Evolutionary conservation across 2,329 filamentous ascomycete genomes (phyloP).

Genomic region (Ophiostoma sp.): DNA sequence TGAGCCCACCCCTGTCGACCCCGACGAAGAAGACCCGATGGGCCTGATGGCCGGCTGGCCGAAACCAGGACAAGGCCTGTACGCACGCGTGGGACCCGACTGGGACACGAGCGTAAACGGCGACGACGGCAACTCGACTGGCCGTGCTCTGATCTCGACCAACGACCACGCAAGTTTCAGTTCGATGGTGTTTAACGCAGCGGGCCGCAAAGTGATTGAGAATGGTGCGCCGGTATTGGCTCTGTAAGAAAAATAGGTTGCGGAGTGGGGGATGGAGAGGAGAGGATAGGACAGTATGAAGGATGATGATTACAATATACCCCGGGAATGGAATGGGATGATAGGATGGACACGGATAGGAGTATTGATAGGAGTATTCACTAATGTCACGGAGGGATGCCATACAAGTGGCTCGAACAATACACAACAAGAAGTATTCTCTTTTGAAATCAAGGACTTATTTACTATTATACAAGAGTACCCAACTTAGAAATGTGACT

Average conservation of each 20-base stretch:
- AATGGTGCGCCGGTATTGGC: conserved; percentile 18
- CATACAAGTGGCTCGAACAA: background rate
- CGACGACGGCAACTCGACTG: conserved; percentile 4
- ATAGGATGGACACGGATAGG: background rate
- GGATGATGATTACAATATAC: background rate
- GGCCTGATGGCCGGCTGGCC: conserved; percentile 30
- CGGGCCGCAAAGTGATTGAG: conserved; percentile 31
- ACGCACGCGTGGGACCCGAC: conserved; percentile 35
- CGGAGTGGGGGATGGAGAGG: background rate
- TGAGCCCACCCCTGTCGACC: conserved; percentile 31
- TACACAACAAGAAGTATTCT: background rate
- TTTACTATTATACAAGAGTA: too few relatives aligned
- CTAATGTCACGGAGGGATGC: background rate
- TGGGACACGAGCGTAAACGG: conserved; percentile 31
- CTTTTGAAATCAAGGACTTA: background rate
- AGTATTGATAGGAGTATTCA: background rate
- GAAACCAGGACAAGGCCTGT: conserved; percentile 30
- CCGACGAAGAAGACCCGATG: conserved; percentile 31
- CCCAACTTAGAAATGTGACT: too few relatives aligned
- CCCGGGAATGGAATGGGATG: background rate
- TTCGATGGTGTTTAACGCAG: conserved; percentile 40
- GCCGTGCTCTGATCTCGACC: conserved; percentile 32
- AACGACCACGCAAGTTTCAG: conserved; percentile 41
- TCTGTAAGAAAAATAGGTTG: background rate
- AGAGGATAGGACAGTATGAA: background rate